These are phyloP conservation scores for Yarrowia alimentaria DNA, from an alignment of 805 yeast genomes.

Conservation along the genomic window DNA sequence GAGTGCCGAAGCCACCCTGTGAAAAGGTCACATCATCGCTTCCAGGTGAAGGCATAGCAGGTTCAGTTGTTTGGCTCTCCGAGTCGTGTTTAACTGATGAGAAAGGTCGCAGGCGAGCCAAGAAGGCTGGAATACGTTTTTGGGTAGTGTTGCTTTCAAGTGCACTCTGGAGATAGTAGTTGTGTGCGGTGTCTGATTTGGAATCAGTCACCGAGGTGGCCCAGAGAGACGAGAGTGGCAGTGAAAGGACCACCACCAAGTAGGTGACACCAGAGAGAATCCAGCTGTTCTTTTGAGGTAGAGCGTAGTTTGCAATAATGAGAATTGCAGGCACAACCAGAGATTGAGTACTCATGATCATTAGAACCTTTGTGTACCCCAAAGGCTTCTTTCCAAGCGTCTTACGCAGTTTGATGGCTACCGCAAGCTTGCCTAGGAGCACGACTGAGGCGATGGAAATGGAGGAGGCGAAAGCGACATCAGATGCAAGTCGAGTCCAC, in stretches of 20 bases:
- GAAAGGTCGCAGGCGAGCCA: constrained; percentile 17
- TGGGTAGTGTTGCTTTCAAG: not conserved
- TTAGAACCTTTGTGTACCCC: constrained; percentile 73
- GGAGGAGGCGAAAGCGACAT: constrained; percentile 55
- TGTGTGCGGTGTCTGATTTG: not conserved
- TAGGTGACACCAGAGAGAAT: constrained; percentile 54
- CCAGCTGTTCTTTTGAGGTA: constrained; percentile 40
- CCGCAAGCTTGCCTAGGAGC: constrained; percentile 59
- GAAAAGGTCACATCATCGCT: too few relatives aligned
- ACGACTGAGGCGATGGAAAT: constrained; percentile 61
- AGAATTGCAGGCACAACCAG: constrained; percentile 74
- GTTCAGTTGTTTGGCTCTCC: not conserved
- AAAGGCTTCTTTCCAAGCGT: constrained; percentile 78
- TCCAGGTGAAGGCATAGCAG: constrained; percentile 10
- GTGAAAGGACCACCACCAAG: constrained; percentile 63
- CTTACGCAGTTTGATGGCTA: constrained; percentile 72
- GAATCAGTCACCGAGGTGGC: constrained; percentile 44
- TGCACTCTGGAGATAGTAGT: not conserved
- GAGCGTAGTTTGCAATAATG: constrained; percentile 54
- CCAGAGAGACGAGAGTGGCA: constrained; percentile 89
- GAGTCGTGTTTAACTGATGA: not conserved
- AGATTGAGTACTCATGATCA: constrained; percentile 80
- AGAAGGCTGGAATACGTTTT: not conserved
- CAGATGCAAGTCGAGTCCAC: constrained; percentile 11
- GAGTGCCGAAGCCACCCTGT: too few relatives aligned